Evolutionary conservation across 192 early-diverging fungal genomes (phyloP).

Genomic region (Polychytrium aggregatum): DNA sequence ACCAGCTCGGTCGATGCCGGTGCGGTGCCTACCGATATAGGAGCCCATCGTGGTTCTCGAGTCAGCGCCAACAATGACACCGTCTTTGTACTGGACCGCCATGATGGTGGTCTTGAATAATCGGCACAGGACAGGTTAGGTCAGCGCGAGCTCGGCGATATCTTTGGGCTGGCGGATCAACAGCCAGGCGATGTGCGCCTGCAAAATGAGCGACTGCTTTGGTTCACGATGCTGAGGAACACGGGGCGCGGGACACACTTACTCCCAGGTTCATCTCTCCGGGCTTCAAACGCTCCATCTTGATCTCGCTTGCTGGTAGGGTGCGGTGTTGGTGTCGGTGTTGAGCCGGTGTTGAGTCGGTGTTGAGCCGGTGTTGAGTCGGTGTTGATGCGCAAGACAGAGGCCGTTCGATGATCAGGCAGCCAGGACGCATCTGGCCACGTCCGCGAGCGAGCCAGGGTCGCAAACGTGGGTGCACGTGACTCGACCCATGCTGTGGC

Average conservation of each 20-base stretch:
- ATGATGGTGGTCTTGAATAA: conserved; percentile 85
- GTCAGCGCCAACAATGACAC: conserved; percentile 95
- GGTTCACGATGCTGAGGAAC: not conserved
- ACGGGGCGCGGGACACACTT: conserved; percentile 17
- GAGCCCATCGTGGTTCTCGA: conserved; percentile 92
- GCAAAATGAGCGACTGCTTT: not conserved
- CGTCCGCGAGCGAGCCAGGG: no score
- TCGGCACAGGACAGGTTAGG: not conserved
- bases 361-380: no score
- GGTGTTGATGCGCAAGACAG: no score
- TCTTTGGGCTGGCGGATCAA: not conserved
- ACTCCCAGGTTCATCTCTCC: conserved; percentile 94
- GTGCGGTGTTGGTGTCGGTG: no score
- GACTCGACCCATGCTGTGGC: no score
- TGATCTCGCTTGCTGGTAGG: no score
- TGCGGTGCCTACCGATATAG: conserved; percentile 57
- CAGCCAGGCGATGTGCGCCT: not conserved
- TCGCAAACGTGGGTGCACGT: no score
- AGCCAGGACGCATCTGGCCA: no score
- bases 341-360: no score
- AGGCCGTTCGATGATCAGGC: no score
- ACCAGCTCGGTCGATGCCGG: not conserved
- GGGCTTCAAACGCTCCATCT: no score
- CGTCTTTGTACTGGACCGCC: conserved; percentile 81
- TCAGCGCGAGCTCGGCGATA: not conserved